Evolutionary conservation across 257 asterid species (phyloP).

Genomic region (Cordia subcordata): DNA sequence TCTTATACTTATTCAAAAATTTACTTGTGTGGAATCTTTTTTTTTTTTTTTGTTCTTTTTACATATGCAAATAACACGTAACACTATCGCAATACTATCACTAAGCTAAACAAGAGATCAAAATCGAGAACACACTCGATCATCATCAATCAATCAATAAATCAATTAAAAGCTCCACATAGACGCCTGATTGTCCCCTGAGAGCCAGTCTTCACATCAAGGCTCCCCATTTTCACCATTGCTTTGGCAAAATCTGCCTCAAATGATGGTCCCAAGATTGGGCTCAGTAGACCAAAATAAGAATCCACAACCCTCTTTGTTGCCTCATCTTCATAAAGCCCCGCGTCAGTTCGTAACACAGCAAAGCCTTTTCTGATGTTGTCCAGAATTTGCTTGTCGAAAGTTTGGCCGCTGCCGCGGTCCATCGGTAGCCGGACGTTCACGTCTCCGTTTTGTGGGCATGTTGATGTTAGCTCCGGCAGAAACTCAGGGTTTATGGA

Average conservation of each 20-base stretch:
- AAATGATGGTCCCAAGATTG: slow-evolving; percentile 45
- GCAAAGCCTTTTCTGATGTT: slow-evolving; percentile 68
- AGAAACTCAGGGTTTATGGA: slow-evolving; percentile 53
- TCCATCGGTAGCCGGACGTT: slow-evolving; percentile 59
- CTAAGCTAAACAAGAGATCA: no score
- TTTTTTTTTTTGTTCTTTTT: no score
- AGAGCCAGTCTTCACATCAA: slow-evolving; percentile 56
- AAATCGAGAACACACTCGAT: not conserved
- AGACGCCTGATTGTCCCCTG: slow-evolving; percentile 65
- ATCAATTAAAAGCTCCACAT: slow-evolving; percentile 47
- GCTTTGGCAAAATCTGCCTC: slow-evolving; percentile 61
- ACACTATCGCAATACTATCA: no score
- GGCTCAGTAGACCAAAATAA: slow-evolving; percentile 41
- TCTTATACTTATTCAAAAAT: no score
- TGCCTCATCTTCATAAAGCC: slow-evolving; percentile 45
- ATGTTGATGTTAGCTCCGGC: slow-evolving; percentile 47
- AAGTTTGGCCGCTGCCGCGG: slow-evolving; percentile 37
- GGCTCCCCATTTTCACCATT: slow-evolving; percentile 72
- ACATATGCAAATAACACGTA: no score
- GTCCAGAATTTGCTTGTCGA: slow-evolving; percentile 51
- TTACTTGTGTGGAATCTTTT: no score
- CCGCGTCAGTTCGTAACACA: slow-evolving; percentile 68
- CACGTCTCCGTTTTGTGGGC: slow-evolving; percentile 49
- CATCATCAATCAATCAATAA: no score
- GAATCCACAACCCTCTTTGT: slow-evolving; percentile 66